phyloP scores from a whole-genome alignment of 2,329 filamentous ascomycete species.

The Helicocarpus griseus region DNA sequence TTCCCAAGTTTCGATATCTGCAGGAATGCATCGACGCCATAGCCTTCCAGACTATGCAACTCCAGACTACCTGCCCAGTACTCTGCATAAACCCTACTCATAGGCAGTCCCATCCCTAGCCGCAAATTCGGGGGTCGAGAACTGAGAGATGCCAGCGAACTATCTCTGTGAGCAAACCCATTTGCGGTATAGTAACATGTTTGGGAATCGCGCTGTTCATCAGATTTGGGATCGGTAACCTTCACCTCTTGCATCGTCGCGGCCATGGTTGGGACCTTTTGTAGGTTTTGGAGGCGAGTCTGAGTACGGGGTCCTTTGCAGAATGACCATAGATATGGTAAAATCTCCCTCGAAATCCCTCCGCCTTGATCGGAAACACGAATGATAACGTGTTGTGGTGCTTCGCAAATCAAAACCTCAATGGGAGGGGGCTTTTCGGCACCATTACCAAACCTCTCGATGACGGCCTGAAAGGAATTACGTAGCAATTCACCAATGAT shows the following conservation, averaged over 20 bases:
- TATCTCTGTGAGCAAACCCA: constrained; percentile 37
- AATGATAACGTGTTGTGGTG: constrained; percentile 89
- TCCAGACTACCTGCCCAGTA: constrained; percentile 95
- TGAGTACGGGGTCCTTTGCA: constrained; percentile 78
- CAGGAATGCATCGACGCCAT: constrained; percentile 89
- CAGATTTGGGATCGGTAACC: constrained; percentile 29
- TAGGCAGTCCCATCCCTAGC: constrained; percentile 83
- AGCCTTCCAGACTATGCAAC: constrained; percentile 86
- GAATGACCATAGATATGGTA: constrained; percentile 94
- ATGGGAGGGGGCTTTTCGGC: constrained; percentile 60
- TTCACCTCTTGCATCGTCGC: constrained; percentile 85
- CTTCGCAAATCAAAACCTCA: constrained; percentile 89
- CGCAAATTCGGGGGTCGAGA: constrained; percentile 76
- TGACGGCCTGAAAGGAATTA: constrained; percentile 87
- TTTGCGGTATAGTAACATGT: constrained; percentile 10
- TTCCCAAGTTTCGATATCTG: constrained; percentile 96
- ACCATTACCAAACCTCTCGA: constrained; percentile 57
- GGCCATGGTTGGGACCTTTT: constrained; percentile 78
- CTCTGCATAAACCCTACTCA: constrained; percentile 91
- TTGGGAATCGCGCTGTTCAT: constrained; percentile 5
- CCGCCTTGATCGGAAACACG: constrained; percentile 92
- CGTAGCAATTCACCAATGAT: constrained; percentile 90
- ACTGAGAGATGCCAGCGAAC: constrained; percentile 69
- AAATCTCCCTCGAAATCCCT: constrained; percentile 72
- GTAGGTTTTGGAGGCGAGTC: constrained; percentile 72